Conservation (phyloP, 2,329 filamentous ascomycete genomes). For the Colletotrichum simmondsii region DNA sequence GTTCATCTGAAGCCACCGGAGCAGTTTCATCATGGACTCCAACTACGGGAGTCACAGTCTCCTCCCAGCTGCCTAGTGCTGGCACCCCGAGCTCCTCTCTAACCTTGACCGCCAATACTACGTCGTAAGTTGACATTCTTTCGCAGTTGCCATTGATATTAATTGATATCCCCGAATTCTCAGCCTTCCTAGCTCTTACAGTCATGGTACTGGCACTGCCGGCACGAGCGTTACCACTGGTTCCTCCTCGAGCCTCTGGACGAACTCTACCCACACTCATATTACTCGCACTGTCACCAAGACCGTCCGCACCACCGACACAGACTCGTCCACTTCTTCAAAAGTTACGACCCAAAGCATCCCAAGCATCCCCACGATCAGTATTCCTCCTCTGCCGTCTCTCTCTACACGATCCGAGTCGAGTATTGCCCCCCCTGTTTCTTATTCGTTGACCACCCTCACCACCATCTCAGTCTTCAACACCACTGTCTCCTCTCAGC, state of each 20-base stretch:
- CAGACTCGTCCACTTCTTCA: constrained; percentile 1
- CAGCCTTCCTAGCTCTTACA: neutral
- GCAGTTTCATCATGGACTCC: neutral
- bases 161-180: neutral
- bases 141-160: neutral
- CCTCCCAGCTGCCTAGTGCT: constrained; percentile 18
- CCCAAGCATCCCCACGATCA: constrained; percentile 2
- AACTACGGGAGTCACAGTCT: neutral
- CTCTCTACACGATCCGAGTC: neutral
- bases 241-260: constrained; percentile 13
- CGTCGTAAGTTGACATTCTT: neutral
- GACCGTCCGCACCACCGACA: neutral
- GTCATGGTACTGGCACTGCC: constrained; percentile 18
- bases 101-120: constrained; percentile 2
- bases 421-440: neutral
- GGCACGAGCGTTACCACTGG: neutral
- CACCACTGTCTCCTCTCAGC: constrained; percentile 21
- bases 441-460: constrained; percentile 18
- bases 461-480: constrained; percentile 15
- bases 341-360: constrained; percentile 1
- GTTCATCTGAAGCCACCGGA: neutral
- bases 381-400: neutral
- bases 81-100: constrained; percentile 9
- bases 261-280: constrained; percentile 4
- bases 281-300: neutral